These are phyloP conservation scores for Cupressus sempervirens DNA, from an alignment of 75 land plant genomes.

Conservation along the genomic window DNA sequence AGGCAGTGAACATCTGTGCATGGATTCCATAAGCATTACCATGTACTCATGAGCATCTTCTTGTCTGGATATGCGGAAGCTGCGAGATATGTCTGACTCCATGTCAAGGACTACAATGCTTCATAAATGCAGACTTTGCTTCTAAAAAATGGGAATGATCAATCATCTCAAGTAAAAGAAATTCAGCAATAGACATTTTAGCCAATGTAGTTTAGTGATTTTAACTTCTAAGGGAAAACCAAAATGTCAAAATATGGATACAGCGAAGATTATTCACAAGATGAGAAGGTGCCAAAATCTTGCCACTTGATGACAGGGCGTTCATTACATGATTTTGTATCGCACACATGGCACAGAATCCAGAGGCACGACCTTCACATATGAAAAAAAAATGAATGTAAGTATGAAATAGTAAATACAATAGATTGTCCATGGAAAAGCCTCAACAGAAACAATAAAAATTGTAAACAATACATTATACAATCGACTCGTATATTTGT, in stretches of 20 bases:
- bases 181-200: not conserved
- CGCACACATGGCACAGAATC: conserved; percentile 49
- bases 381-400: not conserved
- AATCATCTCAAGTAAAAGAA: not conserved
- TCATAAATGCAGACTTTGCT: not conserved
- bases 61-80: conserved; percentile 67
- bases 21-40: conserved; percentile 84
- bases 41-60: conserved; percentile 98
- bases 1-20: conserved; percentile 87
- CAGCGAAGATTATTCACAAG: conserved; percentile 54
- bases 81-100: conserved; percentile 67
- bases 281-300: conserved; percentile 57
- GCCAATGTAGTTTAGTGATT: not conserved
- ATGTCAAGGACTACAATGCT: conserved; percentile 27
- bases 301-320: conserved; percentile 65
- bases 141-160: not conserved
- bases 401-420: not conserved
- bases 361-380: conserved; percentile 27
- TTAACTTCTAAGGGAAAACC: not conserved
- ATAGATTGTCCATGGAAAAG: not conserved
- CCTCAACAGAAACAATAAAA: not conserved
- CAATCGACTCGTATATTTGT: not conserved
- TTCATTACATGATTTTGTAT: conserved; percentile 42
- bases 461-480: not conserved
- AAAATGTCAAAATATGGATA: conserved; percentile 22